Conservation (phyloP, 768 basidiomycete species). For the Suillus hirtellus region DNA sequence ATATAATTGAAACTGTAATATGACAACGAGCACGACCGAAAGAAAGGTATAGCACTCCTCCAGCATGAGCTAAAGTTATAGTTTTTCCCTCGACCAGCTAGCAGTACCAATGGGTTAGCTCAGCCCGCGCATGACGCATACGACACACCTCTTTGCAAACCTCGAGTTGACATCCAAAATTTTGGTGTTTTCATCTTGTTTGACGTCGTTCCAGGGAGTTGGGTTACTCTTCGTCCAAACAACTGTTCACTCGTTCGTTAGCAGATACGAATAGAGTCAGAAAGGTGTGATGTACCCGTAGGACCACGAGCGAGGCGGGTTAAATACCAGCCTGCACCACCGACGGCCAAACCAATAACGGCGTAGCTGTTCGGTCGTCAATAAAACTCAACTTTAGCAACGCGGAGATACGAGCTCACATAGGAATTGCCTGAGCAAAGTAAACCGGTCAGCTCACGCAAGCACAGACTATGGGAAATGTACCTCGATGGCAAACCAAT, state of each 20-base stretch:
- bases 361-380: slow-evolving; percentile 39
- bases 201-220: slow-evolving; percentile 84
- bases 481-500: slow-evolving; percentile 51
- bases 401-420: slow-evolving; percentile 35
- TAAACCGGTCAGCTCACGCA: slow-evolving; percentile 1
- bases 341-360: slow-evolving; percentile 49
- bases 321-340: slow-evolving; percentile 69
- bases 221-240: slow-evolving; percentile 74
- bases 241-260: slow-evolving; percentile 34
- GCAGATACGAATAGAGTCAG: slow-evolving; percentile 9
- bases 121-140: not conserved
- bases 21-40: slow-evolving; percentile 15
- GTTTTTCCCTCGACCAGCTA: slow-evolving; percentile 78
- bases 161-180: slow-evolving; percentile 67
- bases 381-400: slow-evolving; percentile 10
- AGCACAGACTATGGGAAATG: not conserved
- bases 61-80: slow-evolving; percentile 39
- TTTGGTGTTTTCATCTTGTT: slow-evolving; percentile 75
- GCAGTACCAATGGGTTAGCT: slow-evolving; percentile 8
- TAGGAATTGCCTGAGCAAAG: slow-evolving; percentile 46
- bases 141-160: slow-evolving; percentile 61
- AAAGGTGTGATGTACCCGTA: slow-evolving; percentile 38
- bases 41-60: slow-evolving; percentile 7
- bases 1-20: slow-evolving; percentile 24
- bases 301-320: slow-evolving; percentile 62